Conservation (phyloP, 2,329 filamentous ascomycete species). For the Colletotrichum tropicicola region DNA sequence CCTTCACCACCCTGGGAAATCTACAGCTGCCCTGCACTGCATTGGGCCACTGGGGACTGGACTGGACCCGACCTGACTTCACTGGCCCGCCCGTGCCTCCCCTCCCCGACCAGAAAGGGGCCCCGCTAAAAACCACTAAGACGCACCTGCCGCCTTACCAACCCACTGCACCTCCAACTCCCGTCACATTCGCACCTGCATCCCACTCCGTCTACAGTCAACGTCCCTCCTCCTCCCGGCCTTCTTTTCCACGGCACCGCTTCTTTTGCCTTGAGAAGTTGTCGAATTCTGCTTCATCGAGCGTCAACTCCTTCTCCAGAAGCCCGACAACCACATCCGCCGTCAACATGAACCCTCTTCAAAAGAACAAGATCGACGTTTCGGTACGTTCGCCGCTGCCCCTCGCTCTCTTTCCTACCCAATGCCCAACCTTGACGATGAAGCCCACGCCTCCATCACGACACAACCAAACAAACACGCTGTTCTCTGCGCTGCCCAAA, state of each 20-base stretch:
- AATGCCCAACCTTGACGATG: constrained; percentile 16
- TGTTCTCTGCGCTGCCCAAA: no score
- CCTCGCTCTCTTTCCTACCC: constrained; percentile 25
- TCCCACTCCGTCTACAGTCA: constrained; percentile 10
- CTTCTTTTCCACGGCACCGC: constrained; percentile 1
- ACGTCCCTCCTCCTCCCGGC: constrained; percentile 13
- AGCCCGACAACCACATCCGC: neutral
- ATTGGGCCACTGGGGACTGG: neutral
- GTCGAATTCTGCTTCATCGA: neutral
- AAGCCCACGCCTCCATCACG: constrained; percentile 13
- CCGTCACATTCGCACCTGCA: constrained; percentile 25
- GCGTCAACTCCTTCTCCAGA: neutral
- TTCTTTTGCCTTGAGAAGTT: neutral
- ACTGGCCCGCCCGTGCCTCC: constrained; percentile 5
- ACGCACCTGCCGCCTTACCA: constrained; percentile 26
- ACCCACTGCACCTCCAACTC: constrained; percentile 27
- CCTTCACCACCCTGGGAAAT: neutral
- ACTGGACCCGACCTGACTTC: constrained; percentile 17
- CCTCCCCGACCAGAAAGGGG: constrained; percentile 23
- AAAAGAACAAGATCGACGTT: constrained; percentile 98
- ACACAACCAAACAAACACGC: neutral
- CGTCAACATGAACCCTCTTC: constrained; percentile 86
- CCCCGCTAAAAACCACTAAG: constrained; percentile 28
- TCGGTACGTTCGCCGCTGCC: constrained; percentile 70
- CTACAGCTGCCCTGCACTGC: neutral